Evolutionary conservation across 2,329 filamentous ascomycete species (phyloP), one percentile per base, ranked within the genome.

Genomic region (Eutypa lata): DNA sequence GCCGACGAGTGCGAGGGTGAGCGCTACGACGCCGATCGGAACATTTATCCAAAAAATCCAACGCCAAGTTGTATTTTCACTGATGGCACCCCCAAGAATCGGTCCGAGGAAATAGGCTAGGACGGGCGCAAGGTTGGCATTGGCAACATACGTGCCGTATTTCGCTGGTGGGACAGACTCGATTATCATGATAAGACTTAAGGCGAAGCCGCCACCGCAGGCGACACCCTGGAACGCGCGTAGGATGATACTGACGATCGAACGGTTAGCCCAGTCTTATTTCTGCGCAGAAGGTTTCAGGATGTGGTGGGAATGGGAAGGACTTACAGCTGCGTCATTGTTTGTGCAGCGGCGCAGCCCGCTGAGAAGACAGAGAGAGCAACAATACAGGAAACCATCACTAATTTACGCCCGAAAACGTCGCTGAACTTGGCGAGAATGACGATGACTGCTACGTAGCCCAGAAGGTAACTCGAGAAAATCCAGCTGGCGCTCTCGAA

Each of bases 121-220:
- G 18, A 6, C 53, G 50, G 14, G 51, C 42, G 3, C 44, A 33
- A 28, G 48, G 31, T 7, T 8, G 7, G 14, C 7, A 7, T 35
- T 7, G n/a, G 37, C 37, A 40, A 18, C n/a, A 6, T 6, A 13
- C 10, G 8, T 10, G 37, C 11, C 37, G 10, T 43, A 44, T 19
- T 57, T 59, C 1, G 28, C 14, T 13, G 53, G 72, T 0, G 87
- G 80, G 3, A 92, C 81, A 18, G 90, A 77, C 66, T 92, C 89
- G 56, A 82, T 87, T 58, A 91, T 68, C 48, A 91, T 69, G 48
- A 91, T 89, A 44, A 78, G 81, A 16, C 86, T 83, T 46, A 90
- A 82, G 0, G 85, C 83, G 19, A 82, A 85, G 81, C 91, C 87
- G 8, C 88, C 88, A 2, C 84, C 87, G 14, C 87, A 87, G 11